These are phyloP conservation scores for Pyrenula aspistea DNA, from an alignment of 495 filamentous ascomycete genomes.

Conservation along the genomic window DNA sequence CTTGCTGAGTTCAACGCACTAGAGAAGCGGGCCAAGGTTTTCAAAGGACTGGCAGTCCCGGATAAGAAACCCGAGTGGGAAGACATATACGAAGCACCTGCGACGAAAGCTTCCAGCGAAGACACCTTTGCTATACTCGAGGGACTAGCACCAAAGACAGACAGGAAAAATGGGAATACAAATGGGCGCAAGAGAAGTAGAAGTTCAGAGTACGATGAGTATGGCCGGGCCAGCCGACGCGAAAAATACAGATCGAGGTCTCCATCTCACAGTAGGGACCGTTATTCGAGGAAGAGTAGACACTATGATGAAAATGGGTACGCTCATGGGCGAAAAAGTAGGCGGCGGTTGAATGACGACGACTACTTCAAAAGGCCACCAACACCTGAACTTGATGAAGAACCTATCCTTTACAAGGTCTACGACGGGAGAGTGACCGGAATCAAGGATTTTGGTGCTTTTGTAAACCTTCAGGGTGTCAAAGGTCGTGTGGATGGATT, in stretches of 20 bases:
- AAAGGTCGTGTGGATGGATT: constrained; percentile 83
- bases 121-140: constrained; percentile 91
- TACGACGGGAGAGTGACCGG: constrained; percentile 86
- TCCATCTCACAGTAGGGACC: constrained; percentile 35
- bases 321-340: constrained; percentile 25
- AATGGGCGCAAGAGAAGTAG: constrained; percentile 53
- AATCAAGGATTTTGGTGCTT: constrained; percentile 89
- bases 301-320: constrained; percentile 54
- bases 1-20: constrained; percentile 34
- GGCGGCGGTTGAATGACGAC: constrained; percentile 33
- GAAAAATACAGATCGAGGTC: constrained; percentile 44
- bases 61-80: constrained; percentile 57
- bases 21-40: constrained; percentile 60
- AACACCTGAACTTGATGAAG: constrained; percentile 67
- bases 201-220: constrained; percentile 55
- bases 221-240: constrained; percentile 37
- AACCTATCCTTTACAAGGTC: constrained; percentile 72
- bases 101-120: constrained; percentile 37
- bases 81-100: constrained; percentile 28
- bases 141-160: constrained; percentile 62
- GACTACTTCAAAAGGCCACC: constrained; percentile 60
- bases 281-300: constrained; percentile 36
- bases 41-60: constrained; percentile 81
- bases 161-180: constrained; percentile 24
- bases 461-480: constrained; percentile 83